Evolutionary conservation across 2,329 filamentous ascomycete species (phyloP), one percentile per base, ranked within the genome.

Genomic region (Verticillium albo-atrum): DNA sequence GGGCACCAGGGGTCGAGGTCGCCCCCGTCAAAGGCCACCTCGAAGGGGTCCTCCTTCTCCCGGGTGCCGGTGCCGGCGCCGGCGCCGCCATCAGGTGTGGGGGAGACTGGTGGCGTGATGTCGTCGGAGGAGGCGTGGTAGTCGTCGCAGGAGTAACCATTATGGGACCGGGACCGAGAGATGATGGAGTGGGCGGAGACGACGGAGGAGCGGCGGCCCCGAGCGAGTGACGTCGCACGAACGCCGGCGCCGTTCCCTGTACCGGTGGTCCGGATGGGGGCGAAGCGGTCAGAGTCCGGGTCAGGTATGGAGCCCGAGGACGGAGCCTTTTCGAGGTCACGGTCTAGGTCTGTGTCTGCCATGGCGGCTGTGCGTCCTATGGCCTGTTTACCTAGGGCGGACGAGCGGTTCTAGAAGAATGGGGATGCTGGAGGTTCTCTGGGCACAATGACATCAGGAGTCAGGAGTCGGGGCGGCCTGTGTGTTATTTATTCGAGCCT

Each of bases 1-100:
- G 93, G 93, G 66, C 88, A 90, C 72, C 85, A 71, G 0, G 89
- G 88, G 70, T 97, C 93, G 54, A 79, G 75, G 60, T 92, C 87
- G 5, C 81, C 82, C 15, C 84, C 85, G 42, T 94, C 89, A 83
- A 90, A 97, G 6, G 74, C 74, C 23, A 98, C 92, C 62, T 91
- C 82, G 66, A 85, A 93, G 0, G 77, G 75, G 55, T 82, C 78
- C 58, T 74, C 76, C 14, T 74, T 73, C n/a, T n/a, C n/a, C n/a
- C n/a, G 9, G 54, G 56, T 17, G 32, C 60, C 28, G 54, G 61
- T 20, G 26, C 61, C 20, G 59, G 59, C 1, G 58, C 59, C 10
- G 15, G 27, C 53, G 17, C 15, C 53, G 17, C 6, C 28, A 17
- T n/a, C n/a, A n/a, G n/a, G n/a, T n/a, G 35, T 26, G 15, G 54